Evolutionary conservation across 768 basidiomycete genomes (phyloP).

Genomic region (Boletellus ananiceps): DNA sequence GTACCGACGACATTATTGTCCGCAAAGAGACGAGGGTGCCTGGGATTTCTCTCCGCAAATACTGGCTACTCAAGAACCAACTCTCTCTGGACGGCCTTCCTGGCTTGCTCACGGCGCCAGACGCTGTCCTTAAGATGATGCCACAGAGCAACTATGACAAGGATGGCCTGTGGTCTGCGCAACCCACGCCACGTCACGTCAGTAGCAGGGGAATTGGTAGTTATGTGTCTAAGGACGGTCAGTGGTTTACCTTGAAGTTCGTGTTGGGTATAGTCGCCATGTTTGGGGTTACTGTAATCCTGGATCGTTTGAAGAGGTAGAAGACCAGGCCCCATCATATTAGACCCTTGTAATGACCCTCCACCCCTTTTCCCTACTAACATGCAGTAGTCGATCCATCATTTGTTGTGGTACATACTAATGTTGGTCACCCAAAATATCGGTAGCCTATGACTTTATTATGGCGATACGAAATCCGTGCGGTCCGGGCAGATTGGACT

Average conservation of each 20-base stretch:
- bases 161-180: not conserved
- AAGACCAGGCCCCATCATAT: not conserved
- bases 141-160: conserved; percentile 18
- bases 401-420: too few species aligned
- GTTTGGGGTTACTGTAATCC: conserved; percentile 4
- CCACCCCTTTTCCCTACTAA: too few species aligned
- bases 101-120: conserved; percentile 35
- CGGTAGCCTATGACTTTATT: too few species aligned
- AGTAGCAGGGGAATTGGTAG: too few species aligned
- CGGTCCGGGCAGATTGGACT: too few species aligned
- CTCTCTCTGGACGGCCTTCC: conserved; percentile 57
- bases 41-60: conserved; percentile 39
- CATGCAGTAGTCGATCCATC: too few species aligned
- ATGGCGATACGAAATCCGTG: too few species aligned
- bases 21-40: too few species aligned
- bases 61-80: conserved; percentile 50
- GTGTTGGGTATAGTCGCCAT: conserved; percentile 11
- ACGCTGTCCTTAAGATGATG: conserved; percentile 4
- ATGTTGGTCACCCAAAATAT: too few species aligned
- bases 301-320: not conserved
- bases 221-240: not conserved
- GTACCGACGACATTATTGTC: too few species aligned
- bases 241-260: conserved; percentile 17
- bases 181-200: conserved; percentile 11
- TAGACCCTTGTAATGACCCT: too few species aligned